Base-by-base conservation (phyloP, 139 green algal species). In the Edaphochlamys debaryana region DNA sequence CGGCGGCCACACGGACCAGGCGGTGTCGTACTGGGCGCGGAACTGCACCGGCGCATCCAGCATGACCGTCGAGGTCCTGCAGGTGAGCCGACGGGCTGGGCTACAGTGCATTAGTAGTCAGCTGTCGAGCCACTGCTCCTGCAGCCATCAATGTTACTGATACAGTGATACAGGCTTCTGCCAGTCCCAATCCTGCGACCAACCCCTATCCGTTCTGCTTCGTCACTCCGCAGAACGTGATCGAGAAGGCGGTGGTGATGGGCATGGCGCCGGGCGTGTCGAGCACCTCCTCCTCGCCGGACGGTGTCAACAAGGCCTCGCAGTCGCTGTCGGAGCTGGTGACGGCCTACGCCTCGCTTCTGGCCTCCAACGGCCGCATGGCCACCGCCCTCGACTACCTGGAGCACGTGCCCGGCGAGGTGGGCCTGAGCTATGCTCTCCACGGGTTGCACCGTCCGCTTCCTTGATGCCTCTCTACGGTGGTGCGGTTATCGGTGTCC, bases 211-310 rank as follows among this genome's bases (percentile, higher is more conserved):
- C n/a, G n/a, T n/a, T n/a, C n/a, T n/a, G n/a, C n/a, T n/a, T n/a
- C n/a, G n/a, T n/a, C n/a, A n/a, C n/a, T 54, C 11, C 45, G 80
- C 94, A 99, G 91, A 85, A 84, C 4, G 87, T 99, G 40, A 93
- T 99, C 84, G 97, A 99, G 90, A 98, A 98, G 89, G 93, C 94
- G 2, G 91, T 99, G 60, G 92, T 99, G 67, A 93, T 99, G 79
- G 92, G 93, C 45, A 80, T 96, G 36, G 97, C 94, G 2, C 78
- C 78, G 36, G 78, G 78, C 66, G 78, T 84, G 20, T 84, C 78
- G 4, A 90, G 91, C 3, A 67, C 74, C 69, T 56, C 87, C 40
- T 89, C 79, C 20, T 66, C 87, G 45, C 89, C 82, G 7, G 87
- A 87, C 50, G 87, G 72, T 79, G 87, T 78, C 84, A 89, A 91